Conservation (phyloP, 495 filamentous ascomycete genomes). For the Xylaria venustula region DNA sequence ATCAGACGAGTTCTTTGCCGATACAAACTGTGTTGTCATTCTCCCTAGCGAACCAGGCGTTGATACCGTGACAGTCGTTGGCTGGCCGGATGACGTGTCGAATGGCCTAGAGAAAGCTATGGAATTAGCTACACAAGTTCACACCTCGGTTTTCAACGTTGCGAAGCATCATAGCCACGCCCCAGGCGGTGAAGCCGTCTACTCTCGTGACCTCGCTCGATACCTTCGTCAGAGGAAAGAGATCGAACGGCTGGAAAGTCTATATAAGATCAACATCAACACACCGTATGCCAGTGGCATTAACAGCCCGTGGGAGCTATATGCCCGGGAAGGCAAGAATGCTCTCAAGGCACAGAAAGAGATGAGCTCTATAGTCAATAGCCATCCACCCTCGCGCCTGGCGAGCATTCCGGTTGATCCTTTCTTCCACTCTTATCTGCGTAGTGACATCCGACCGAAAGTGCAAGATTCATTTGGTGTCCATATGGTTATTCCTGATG, state of each 20-base stretch:
- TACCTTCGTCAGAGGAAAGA: conserved; percentile 77
- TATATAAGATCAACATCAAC: conserved; percentile 78
- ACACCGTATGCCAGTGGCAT: conserved; percentile 62
- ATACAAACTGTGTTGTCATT: conserved; percentile 88
- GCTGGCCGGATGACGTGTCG: conserved; percentile 69
- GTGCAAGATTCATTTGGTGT: conserved; percentile 76
- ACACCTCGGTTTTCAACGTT: conserved; percentile 73
- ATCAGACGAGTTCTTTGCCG: conserved; percentile 78
- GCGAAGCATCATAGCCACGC: conserved; percentile 71
- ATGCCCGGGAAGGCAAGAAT: conserved; percentile 79
- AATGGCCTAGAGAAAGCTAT: conserved; percentile 73
- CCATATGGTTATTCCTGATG: conserved; percentile 71
- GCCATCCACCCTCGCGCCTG: conserved; percentile 75
- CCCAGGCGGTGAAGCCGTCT: conserved; percentile 65
- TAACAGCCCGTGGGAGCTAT: conserved; percentile 78
- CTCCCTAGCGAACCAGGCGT: conserved; percentile 72
- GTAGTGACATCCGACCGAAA: conserved; percentile 58
- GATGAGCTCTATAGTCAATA: conserved; percentile 74
- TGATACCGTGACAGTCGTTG: conserved; percentile 79
- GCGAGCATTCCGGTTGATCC: conserved; percentile 71
- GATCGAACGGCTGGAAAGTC: conserved; percentile 72
- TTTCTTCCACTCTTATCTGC: conserved; percentile 80
- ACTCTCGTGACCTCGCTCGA: conserved; percentile 79
- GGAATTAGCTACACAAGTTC: conserved; percentile 79
- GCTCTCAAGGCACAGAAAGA: conserved; percentile 75